A percentile compares a stretch with the other conserved stretches of the same genome.
These are phyloP conservation scores for Sequoia sempervirens DNA, from an alignment of 75 land plant species.

Conservation along the genomic window DNA sequence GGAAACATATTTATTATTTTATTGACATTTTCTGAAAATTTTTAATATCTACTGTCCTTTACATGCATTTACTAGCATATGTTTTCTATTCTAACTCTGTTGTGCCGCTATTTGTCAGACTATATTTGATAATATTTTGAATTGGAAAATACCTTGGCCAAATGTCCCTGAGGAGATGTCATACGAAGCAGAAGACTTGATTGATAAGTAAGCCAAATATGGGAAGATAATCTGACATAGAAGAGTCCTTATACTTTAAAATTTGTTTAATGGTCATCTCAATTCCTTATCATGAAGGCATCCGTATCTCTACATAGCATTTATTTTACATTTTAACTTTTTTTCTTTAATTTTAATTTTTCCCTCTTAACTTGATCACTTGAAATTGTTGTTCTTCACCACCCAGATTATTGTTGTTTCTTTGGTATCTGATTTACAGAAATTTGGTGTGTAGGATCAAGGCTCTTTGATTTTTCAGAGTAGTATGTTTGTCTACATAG, in stretches of 20 bases:
- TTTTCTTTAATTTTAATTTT: too few relatives aligned
- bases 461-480: too few relatives aligned
- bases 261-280: neutral
- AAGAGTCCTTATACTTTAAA: neutral
- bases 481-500: too few relatives aligned
- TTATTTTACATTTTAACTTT: neutral
- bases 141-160: slow-evolving; percentile 97
- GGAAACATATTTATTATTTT: neutral
- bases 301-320: neutral
- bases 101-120: slow-evolving; percentile 35
- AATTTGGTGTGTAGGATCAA: neutral
- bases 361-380: neutral
- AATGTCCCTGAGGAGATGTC: slow-evolving; percentile 91
- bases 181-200: slow-evolving; percentile 76
- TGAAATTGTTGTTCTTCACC: neutral
- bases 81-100: neutral
- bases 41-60: neutral
- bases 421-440: neutral
- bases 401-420: neutral
- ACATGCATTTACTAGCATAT: neutral
- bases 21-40: neutral
- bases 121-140: slow-evolving; percentile 97
- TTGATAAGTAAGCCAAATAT: slow-evolving; percentile 66
- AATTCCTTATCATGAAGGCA: neutral
- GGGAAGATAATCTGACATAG: neutral